Evolutionary conservation across 2,329 filamentous ascomycete species (phyloP).

Genomic region (Fusarium penzigii): DNA sequence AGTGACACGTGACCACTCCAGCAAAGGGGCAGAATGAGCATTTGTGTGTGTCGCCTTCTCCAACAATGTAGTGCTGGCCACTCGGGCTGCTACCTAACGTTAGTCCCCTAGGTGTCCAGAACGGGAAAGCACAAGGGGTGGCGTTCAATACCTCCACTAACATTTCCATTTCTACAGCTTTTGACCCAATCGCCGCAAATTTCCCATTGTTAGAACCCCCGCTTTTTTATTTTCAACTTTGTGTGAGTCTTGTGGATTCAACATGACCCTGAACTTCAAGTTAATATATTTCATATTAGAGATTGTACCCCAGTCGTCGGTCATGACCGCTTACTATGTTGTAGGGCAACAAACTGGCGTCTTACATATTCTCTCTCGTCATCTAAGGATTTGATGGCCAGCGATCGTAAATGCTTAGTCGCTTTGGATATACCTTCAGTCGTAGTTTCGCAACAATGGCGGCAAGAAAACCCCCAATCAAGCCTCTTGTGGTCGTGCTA

Average conservation of each 20-base stretch:
- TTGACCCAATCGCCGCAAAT: background rate
- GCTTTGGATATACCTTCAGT: constrained; percentile 25
- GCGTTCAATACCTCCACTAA: background rate
- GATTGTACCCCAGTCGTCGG: constrained; percentile 7
- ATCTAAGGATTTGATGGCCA: constrained; percentile 10
- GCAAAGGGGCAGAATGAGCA: constrained; percentile 16
- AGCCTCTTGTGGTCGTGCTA: constrained; percentile 77
- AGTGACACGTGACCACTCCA: constrained; percentile 35
- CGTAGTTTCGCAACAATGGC: constrained; percentile 45
- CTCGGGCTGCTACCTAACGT: background rate
- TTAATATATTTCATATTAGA: constrained; percentile 16
- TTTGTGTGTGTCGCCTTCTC: constrained; percentile 2
- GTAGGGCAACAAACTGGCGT: background rate
- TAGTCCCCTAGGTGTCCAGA: background rate
- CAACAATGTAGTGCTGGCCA: background rate
- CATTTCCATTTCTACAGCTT: background rate
- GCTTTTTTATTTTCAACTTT: background rate
- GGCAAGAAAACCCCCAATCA: constrained; percentile 38
- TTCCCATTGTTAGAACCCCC: background rate
- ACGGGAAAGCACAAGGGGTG: background rate
- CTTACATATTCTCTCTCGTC: background rate
- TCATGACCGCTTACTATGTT: constrained; percentile 4
- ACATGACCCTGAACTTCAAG: constrained; percentile 2
- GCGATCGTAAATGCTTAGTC: constrained; percentile 29
- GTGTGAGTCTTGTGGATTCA: background rate